These are phyloP conservation scores for Pseudocercospora macadamiae DNA, from an alignment of 2,329 filamentous ascomycete genomes.

Conservation along the genomic window DNA sequence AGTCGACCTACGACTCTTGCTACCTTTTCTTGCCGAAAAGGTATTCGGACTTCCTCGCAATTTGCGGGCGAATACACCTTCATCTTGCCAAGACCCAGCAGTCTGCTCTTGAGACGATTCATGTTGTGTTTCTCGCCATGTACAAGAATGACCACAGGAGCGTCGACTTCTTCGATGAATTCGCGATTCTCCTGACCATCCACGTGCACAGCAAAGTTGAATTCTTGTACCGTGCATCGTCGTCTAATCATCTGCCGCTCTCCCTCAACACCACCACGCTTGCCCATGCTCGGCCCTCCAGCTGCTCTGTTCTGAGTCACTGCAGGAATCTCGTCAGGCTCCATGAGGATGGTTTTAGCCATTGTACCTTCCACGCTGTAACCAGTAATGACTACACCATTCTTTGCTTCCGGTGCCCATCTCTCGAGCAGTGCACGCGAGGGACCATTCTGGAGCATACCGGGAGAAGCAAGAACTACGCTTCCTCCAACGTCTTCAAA, in stretches of 20 bases:
- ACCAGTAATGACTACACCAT: conserved; percentile 97
- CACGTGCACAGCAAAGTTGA: conserved; percentile 94
- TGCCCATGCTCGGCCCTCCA: conserved; percentile 30
- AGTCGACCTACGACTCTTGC: conserved; percentile 96
- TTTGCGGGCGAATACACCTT: conserved; percentile 95
- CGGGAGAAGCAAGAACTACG: conserved; percentile 95
- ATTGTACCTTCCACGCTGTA: conserved; percentile 99
- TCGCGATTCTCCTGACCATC: conserved; percentile 94
- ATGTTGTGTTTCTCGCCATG: conserved; percentile 98
- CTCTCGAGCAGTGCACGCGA: conserved; percentile 89
- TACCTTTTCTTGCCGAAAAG: conserved; percentile 92
- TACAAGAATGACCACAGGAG: conserved; percentile 93
- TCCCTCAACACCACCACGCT: conserved; percentile 56
- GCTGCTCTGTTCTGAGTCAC: conserved; percentile 68
- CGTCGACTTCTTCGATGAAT: conserved; percentile 92
- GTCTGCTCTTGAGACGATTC: conserved; percentile 93
- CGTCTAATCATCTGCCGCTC: conserved; percentile 91
- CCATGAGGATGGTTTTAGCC: conserved; percentile 93
- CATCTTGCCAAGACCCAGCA: conserved; percentile 85
- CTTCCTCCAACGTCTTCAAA: conserved; percentile 96
- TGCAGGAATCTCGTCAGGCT: conserved; percentile 91
- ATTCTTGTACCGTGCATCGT: conserved; percentile 90
- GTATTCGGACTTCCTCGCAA: conserved; percentile 91
- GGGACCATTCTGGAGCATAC: conserved; percentile 97
- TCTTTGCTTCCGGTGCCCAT: conserved; percentile 95